phyloP scores from a whole-genome alignment of 441 rosid species.

The Lagerstroemia fauriei region DNA sequence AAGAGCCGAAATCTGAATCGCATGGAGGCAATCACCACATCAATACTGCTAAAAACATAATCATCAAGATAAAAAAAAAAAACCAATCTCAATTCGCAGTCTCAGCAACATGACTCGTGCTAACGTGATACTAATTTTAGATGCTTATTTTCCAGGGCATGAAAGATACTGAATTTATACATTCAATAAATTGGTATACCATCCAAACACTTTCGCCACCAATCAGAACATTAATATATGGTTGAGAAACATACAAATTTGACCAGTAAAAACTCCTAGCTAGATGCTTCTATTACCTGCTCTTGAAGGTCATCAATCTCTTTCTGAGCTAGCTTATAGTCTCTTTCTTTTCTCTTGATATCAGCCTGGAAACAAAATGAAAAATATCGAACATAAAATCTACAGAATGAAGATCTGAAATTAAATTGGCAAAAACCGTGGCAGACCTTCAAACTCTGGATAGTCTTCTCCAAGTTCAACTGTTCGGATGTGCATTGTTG shows the following conservation, averaged over 20 bases:
- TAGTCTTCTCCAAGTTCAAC: conserved; percentile 68
- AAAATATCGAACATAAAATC: neutral
- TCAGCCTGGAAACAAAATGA: conserved; percentile 54
- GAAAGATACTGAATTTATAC: neutral
- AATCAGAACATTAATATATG: too few species aligned
- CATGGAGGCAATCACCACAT: conserved; percentile 6
- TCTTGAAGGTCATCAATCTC: conserved; percentile 80
- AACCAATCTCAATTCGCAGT: too few species aligned
- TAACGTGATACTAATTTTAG: neutral
- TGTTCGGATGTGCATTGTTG: conserved; percentile 72
- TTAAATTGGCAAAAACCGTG: neutral
- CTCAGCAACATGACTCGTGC: neutral
- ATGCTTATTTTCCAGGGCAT: neutral
- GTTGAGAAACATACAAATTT: too few species aligned
- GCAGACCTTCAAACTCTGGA: conserved; percentile 70
- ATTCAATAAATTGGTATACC: too few species aligned
- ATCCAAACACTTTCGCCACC: too few species aligned
- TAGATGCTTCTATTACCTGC: conserved; percentile 49
- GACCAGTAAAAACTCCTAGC: neutral
- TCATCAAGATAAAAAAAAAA: too few species aligned
- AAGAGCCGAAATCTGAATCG: conserved; percentile 76
- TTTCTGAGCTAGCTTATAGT: conserved; percentile 58
- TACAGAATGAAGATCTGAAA: conserved; percentile 19
- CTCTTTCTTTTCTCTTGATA: conserved; percentile 77
- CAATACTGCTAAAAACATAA: too few species aligned